Evolutionary conservation across 2,329 filamentous ascomycete genomes (phyloP).

Genomic region (Cladophialophora yegresii): DNA sequence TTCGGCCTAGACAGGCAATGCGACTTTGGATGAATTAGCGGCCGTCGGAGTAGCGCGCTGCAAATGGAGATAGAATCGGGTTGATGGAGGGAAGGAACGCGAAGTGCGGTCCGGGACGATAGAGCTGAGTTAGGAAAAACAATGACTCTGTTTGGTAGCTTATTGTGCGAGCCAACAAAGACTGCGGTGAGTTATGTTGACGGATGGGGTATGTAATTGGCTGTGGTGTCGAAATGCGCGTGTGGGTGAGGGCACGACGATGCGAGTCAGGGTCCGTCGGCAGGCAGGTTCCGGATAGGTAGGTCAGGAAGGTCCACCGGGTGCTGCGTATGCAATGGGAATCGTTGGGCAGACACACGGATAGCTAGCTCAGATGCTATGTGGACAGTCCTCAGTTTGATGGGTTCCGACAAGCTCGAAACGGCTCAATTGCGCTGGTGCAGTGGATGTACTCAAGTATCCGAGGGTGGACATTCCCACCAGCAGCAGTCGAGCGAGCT

Average conservation of each 20-base stretch:
- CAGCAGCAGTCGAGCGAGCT: slow-evolving; percentile 7
- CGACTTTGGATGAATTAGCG: not conserved
- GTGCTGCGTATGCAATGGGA: not conserved
- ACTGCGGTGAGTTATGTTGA: not conserved
- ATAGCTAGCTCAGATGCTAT: not conserved
- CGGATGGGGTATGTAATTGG: not conserved
- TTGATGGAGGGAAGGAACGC: not conserved
- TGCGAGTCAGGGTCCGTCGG: not conserved
- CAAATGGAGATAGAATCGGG: not conserved
- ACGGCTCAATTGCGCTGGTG: slow-evolving; percentile 12
- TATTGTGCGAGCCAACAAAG: not conserved
- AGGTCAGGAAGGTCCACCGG: not conserved
- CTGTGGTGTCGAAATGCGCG: slow-evolving; percentile 1
- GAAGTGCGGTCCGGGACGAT: not conserved
- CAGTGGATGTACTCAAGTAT: slow-evolving; percentile 1
- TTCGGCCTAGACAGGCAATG: not conserved
- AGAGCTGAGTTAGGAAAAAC: not conserved
- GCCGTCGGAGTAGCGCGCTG: not conserved
- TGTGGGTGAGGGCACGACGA: not conserved
- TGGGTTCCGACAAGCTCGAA: slow-evolving; percentile 10
- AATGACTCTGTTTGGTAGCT: not conserved
- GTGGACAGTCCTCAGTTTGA: not conserved
- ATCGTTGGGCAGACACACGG: not conserved
- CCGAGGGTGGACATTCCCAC: slow-evolving; percentile 10
- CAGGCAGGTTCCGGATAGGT: not conserved